phyloP scores from a whole-genome alignment of 768 basidiomycete genomes.

The Chalciporus sphaerocephalus region DNA sequence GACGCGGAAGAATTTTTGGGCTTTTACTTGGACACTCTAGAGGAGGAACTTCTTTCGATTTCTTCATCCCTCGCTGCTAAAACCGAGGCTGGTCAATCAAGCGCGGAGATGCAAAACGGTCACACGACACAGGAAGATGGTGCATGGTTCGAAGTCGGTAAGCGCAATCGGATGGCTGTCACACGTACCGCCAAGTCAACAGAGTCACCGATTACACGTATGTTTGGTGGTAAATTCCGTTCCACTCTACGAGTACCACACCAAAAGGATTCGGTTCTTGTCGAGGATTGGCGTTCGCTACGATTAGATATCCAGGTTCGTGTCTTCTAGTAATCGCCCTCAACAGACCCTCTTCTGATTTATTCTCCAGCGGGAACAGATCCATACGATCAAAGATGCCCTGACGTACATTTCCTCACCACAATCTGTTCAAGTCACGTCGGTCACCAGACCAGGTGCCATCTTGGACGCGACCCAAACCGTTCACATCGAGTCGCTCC shows the following conservation, averaged over 20 bases:
- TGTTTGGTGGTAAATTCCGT: slow-evolving; percentile 92
- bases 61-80: slow-evolving; percentile 47
- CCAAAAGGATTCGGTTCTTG: slow-evolving; percentile 78
- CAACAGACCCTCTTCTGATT: no score
- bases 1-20: slow-evolving; percentile 99
- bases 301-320: slow-evolving; percentile 83
- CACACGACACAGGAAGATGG: slow-evolving; percentile 45
- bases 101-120: slow-evolving; percentile 7
- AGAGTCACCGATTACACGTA: slow-evolving; percentile 84
- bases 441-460: slow-evolving; percentile 49
- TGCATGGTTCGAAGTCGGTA: slow-evolving; percentile 93
- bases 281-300: slow-evolving; percentile 90
- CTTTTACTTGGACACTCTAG: slow-evolving; percentile 90
- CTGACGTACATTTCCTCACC: slow-evolving; percentile 73
- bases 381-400: slow-evolving; percentile 80
- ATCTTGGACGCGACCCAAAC: slow-evolving; percentile 71
- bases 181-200: slow-evolving; percentile 75
- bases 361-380: slow-evolving; percentile 54
- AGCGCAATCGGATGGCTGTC: slow-evolving; percentile 72
- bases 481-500: slow-evolving; percentile 75
- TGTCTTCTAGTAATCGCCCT: no score
- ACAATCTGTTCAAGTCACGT: slow-evolving; percentile 70
- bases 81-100: slow-evolving; percentile 22
- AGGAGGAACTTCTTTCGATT: slow-evolving; percentile 83
- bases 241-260: slow-evolving; percentile 77